Conservation (phyloP, 176 grass and related monocot species). For the Miscanthus lutarioriparius region DNA sequence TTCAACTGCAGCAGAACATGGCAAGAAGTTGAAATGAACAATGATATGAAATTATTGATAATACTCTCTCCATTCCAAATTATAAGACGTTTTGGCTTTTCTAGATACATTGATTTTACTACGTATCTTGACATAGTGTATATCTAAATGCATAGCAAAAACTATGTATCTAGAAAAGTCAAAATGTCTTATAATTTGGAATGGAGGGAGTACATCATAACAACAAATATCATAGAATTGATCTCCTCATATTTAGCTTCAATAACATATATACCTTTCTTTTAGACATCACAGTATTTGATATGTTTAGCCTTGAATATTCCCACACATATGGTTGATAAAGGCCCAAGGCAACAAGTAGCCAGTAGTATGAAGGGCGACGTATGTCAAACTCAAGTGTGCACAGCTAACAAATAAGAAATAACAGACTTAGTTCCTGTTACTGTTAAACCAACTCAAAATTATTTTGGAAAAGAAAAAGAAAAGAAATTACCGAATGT, state of each 20-base stretch:
- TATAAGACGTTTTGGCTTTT: neutral
- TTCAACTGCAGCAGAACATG: constrained; percentile 64
- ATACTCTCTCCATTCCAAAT: neutral
- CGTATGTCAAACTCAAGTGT: constrained; percentile 96
- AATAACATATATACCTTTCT: constrained; percentile 62
- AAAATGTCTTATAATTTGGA: neutral
- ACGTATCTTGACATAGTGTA: neutral
- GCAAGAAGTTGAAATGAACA: neutral
- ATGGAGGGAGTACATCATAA: neutral
- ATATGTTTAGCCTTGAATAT: constrained; percentile 94
- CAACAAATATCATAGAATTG: neutral
- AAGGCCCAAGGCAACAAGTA: constrained; percentile 77
- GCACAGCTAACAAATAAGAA: constrained; percentile 45
- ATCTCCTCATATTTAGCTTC: neutral
- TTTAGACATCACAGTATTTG: constrained; percentile 98
- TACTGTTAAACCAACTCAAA: constrained; percentile 18
- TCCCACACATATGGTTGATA: constrained; percentile 98
- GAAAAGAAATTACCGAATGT: constrained; percentile 75
- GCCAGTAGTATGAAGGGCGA: constrained; percentile 96
- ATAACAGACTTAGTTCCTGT: constrained; percentile 20
- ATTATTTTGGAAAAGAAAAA: neutral
- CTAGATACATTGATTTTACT: neutral
- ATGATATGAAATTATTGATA: neutral
- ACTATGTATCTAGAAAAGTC: neutral
- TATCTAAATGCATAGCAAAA: neutral